A percentile compares a stretch with the other conserved stretches of the same genome.
These are phyloP conservation scores for Irpex sp. DNA, from an alignment of 1,284 basidiomycete genomes.

Conservation along the genomic window DNA sequence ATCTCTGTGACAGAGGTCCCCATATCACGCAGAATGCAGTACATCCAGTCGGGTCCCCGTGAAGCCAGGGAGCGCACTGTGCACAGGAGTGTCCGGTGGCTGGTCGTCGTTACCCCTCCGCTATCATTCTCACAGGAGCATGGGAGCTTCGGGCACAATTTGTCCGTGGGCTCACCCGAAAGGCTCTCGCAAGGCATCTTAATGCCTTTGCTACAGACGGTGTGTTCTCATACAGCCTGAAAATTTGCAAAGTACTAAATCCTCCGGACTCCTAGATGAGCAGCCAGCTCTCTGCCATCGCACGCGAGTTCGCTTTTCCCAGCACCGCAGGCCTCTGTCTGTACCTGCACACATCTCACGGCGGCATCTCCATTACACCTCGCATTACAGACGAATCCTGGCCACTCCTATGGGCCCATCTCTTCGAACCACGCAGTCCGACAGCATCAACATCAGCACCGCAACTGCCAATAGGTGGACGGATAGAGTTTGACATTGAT, in stretches of 20 bases:
- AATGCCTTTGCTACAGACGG: conserved; percentile 72
- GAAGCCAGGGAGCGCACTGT: conserved; percentile 43
- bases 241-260: background rate
- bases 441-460: conserved; percentile 17
- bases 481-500: conserved; percentile 77
- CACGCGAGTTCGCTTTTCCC: conserved; percentile 75
- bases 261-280: conserved; percentile 47
- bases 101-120: conserved; percentile 68
- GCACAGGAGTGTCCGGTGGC: conserved; percentile 45
- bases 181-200: conserved; percentile 63
- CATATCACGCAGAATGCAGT: conserved; percentile 46
- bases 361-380: conserved; percentile 50
- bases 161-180: conserved; percentile 53
- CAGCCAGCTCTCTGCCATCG: conserved; percentile 68
- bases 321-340: conserved; percentile 68
- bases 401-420: conserved; percentile 63
- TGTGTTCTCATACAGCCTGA: conserved; percentile 29
- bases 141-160: conserved; percentile 52
- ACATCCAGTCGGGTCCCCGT: conserved; percentile 47
- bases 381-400: conserved; percentile 75
- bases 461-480: conserved; percentile 56
- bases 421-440: conserved; percentile 45
- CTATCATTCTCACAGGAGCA: conserved; percentile 51
- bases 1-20: conserved; percentile 14
- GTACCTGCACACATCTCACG: conserved; percentile 60